A percentile compares a stretch with the other conserved stretches of the same genome.
Evolutionary conservation across 352 stramenopile species (phyloP).

Genomic region (Proteromonas lacertae): DNA sequence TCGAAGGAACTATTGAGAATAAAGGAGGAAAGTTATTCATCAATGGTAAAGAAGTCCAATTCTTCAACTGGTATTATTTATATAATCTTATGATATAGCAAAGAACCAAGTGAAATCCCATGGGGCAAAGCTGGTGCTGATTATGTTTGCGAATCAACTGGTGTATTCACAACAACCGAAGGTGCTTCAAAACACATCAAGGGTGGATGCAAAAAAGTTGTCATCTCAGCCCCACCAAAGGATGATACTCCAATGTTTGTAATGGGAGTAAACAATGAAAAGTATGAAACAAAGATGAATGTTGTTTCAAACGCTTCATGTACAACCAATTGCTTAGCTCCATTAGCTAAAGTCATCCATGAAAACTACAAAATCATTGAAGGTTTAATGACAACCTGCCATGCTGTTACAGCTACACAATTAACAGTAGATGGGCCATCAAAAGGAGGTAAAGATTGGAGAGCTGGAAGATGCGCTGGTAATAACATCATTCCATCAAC

Average conservation of each 20-base stretch:
- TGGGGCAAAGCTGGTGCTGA: constrained; percentile 51
- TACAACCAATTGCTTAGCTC: constrained; percentile 92
- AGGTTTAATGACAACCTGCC: constrained; percentile 85
- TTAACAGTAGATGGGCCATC: constrained; percentile 56
- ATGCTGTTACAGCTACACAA: constrained; percentile 76
- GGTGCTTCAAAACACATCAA: constrained; percentile 34
- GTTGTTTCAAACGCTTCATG: constrained; percentile 61
- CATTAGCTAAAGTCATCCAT: too few species aligned
- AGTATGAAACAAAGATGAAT: constrained; percentile 25
- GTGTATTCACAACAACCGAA: constrained; percentile 36
- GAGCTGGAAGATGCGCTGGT: constrained; percentile 49
- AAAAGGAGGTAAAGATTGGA: constrained; percentile 67
- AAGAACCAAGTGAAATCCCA: constrained; percentile 62
- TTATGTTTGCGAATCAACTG: constrained; percentile 67
- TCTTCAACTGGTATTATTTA: constrained; percentile 67
- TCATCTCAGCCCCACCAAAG: too few species aligned
- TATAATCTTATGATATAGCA: too few species aligned
- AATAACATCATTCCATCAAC: constrained; percentile 98
- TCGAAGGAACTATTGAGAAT: constrained; percentile 27
- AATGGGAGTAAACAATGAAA: too few species aligned
- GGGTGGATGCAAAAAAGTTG: constrained; percentile 68
- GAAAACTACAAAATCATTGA: constrained; percentile 85
- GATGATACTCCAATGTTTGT: too few species aligned
- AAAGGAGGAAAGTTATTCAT: constrained; percentile 46
- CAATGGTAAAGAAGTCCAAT: constrained; percentile 54